Evolutionary conservation across 495 filamentous ascomycete genomes (phyloP).

Genomic region (Trichoderma reesei): DNA sequence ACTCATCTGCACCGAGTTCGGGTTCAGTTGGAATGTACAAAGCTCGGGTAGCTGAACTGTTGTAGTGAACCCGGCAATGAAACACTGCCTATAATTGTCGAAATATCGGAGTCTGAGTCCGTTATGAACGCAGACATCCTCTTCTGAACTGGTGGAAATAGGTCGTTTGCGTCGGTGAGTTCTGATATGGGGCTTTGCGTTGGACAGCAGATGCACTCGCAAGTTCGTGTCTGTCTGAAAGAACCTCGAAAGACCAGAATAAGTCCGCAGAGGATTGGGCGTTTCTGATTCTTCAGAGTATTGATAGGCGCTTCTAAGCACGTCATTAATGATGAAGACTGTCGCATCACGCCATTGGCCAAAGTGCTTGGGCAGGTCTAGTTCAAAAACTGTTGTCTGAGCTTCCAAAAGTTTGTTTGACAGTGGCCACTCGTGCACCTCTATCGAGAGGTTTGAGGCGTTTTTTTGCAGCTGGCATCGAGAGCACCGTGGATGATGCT

Average conservation of each 20-base stretch:
- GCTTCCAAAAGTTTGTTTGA: slow-evolving; percentile 15
- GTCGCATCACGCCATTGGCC: not conserved
- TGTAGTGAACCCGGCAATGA: not conserved
- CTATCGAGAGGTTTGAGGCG: not conserved
- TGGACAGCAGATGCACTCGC: not conserved
- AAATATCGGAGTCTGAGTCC: not conserved
- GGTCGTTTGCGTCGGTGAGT: not conserved
- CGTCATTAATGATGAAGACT: not conserved
- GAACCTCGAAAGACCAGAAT: not conserved
- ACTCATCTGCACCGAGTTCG: slow-evolving; percentile 14
- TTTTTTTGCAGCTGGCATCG: not conserved
- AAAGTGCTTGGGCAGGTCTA: not conserved
- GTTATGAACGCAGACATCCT: not conserved
- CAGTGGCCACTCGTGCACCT: not conserved
- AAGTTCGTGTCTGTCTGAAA: not conserved
- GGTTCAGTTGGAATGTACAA: not conserved
- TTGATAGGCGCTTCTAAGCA: not conserved
- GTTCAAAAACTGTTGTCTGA: not conserved
- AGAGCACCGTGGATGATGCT: not conserved
- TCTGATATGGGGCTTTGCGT: not conserved
- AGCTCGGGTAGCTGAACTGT: not conserved
- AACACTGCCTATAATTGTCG: not conserved
- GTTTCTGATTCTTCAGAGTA: not conserved
- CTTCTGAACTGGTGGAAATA: not conserved
- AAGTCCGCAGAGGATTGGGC: not conserved